A percentile compares a stretch with the other conserved stretches of the same genome.
These are phyloP conservation scores for Curvularia hawaiiensis DNA, from an alignment of 2,329 filamentous ascomycete species.

Conservation along the genomic window DNA sequence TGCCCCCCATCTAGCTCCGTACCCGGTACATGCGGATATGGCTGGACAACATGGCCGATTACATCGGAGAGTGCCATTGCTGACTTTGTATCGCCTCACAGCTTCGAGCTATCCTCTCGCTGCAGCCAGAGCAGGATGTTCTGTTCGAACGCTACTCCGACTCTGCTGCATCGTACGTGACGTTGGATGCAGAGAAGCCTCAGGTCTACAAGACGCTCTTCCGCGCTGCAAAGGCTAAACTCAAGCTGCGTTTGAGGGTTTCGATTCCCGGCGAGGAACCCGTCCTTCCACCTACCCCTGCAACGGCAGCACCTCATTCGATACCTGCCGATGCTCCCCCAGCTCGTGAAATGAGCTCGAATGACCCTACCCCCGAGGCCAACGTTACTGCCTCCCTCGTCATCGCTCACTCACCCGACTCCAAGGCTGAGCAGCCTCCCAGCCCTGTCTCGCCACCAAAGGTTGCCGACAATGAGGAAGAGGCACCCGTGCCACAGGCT, in stretches of 20 bases:
- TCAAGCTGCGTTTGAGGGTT: slow-evolving; percentile 89
- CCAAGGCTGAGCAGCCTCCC: slow-evolving; percentile 21
- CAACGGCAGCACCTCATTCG: slow-evolving; percentile 20
- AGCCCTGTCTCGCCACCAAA: slow-evolving; percentile 35
- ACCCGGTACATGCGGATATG: background rate
- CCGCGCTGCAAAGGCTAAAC: slow-evolving; percentile 95
- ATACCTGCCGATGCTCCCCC: slow-evolving; percentile 23
- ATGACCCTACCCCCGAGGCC: slow-evolving; percentile 31
- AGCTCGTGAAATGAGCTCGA: slow-evolving; percentile 35
- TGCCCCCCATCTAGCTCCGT: background rate
- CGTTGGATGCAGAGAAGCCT: slow-evolving; percentile 76
- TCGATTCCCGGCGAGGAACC: slow-evolving; percentile 61
- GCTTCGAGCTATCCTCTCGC: slow-evolving; percentile 69
- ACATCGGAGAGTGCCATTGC: slow-evolving; percentile 7
- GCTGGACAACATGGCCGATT: background rate
- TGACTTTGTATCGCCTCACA: slow-evolving; percentile 24
- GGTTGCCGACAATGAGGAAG: slow-evolving; percentile 30
- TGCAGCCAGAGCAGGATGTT: slow-evolving; percentile 66
- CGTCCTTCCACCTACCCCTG: slow-evolving; percentile 21
- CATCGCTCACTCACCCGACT: slow-evolving; percentile 36
- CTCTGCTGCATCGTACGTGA: slow-evolving; percentile 80
- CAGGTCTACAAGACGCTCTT: slow-evolving; percentile 96
- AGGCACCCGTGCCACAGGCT: slow-evolving; percentile 50
- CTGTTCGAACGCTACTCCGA: slow-evolving; percentile 94
- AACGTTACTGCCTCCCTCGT: slow-evolving; percentile 32